Conservation (phyloP, 257 asterid species). For the Scutellaria barbata region DNA sequence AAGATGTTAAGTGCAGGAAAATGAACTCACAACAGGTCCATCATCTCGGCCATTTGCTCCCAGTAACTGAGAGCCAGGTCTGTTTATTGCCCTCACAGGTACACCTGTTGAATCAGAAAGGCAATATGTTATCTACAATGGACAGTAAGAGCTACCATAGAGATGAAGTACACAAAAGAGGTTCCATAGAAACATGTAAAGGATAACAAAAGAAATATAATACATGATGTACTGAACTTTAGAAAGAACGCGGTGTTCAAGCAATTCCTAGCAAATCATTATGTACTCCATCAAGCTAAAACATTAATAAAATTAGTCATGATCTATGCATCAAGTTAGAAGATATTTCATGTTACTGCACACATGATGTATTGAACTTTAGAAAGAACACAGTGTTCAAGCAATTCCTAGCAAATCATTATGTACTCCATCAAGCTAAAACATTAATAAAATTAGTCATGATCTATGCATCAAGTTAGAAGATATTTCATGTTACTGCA, state of each 20-base stretch:
- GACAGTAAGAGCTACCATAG: slow-evolving; percentile 8
- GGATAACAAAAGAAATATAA: slow-evolving; percentile 2
- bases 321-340: slow-evolving; percentile 13
- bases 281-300: not conserved
- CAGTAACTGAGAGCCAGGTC: slow-evolving; percentile 88
- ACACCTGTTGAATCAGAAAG: slow-evolving; percentile 61
- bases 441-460: slow-evolving; percentile 12
- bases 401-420: slow-evolving; percentile 19
- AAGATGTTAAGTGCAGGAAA: slow-evolving; percentile 7
- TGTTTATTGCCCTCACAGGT: slow-evolving; percentile 84
- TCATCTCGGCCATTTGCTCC: slow-evolving; percentile 99
- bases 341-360: not conserved
- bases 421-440: not conserved
- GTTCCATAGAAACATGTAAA: slow-evolving; percentile 3
- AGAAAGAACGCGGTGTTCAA: slow-evolving; percentile 2
- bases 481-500: not conserved
- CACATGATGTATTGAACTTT: slow-evolving; percentile 25
- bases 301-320: slow-evolving; percentile 12
- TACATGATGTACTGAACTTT: slow-evolving; percentile 13
- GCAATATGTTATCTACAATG: slow-evolving; percentile 14
- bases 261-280: slow-evolving; percentile 19
- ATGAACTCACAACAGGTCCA: slow-evolving; percentile 82
- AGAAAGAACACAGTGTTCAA: slow-evolving; percentile 1
- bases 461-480: slow-evolving; percentile 13
- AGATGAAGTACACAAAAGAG: slow-evolving; percentile 14